Evolutionary conservation across 2,329 filamentous ascomycete species (phyloP).

Genomic region (Thermoascus crustaceus): DNA sequence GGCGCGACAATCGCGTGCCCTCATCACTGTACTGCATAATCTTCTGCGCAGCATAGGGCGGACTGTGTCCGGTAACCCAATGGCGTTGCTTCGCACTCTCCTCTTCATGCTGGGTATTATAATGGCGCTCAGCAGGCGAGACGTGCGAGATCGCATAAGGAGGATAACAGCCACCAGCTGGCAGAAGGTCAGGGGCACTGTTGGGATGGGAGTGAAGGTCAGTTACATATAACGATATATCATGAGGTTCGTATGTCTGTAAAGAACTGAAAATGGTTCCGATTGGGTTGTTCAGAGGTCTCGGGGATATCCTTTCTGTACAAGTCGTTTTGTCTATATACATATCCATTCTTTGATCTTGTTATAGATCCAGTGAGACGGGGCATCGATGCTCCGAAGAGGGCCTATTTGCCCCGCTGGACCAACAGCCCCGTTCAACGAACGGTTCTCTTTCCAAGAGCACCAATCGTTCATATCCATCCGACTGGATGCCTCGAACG

Average conservation of each 20-base stretch:
- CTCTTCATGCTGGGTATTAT: constrained; percentile 74
- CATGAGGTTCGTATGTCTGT: too few species aligned
- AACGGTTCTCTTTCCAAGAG: too few species aligned
- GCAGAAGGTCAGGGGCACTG: constrained; percentile 73
- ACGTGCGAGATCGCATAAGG: constrained; percentile 65
- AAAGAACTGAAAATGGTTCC: not conserved
- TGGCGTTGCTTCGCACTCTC: constrained; percentile 54
- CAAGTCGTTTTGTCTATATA: too few species aligned
- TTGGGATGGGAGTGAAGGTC: constrained; percentile 95
- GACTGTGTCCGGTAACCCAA: constrained; percentile 46
- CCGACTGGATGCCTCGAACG: too few species aligned
- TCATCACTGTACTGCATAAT: constrained; percentile 41
- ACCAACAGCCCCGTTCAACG: too few species aligned
- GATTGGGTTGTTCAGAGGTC: too few species aligned
- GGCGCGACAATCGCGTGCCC: constrained; percentile 31
- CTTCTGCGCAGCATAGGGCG: constrained; percentile 44
- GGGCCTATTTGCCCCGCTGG: too few species aligned
- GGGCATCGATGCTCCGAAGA: too few species aligned
- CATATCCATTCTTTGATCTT: too few species aligned
- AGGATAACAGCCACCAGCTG: constrained; percentile 62
- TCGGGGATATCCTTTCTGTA: too few species aligned
- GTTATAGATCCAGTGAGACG: too few species aligned
- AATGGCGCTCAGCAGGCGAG: constrained; percentile 64
- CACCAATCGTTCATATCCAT: too few species aligned
- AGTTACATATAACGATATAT: constrained; percentile 91